phyloP scores from a whole-genome alignment of 2,329 filamentous ascomycete genomes.

The Xylariales sp. region DNA sequence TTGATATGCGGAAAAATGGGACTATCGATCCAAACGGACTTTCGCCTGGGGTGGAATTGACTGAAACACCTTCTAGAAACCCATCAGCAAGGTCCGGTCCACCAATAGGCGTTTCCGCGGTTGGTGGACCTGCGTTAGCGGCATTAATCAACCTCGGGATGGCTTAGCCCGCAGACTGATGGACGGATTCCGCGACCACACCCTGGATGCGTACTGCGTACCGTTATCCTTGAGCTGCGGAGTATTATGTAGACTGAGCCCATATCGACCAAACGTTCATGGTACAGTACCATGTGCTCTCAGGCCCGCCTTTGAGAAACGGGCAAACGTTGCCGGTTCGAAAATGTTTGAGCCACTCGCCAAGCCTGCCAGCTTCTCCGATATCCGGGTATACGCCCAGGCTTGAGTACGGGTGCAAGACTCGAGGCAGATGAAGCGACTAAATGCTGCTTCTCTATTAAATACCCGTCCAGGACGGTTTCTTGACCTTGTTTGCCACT shows the following conservation, averaged over 20 bases:
- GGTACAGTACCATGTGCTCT: too few species aligned
- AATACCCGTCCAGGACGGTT: background rate
- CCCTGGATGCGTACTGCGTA: too few species aligned
- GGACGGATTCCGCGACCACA: background rate
- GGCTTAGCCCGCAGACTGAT: background rate
- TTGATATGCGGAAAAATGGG: slow-evolving; percentile 10
- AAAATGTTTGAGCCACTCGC: too few species aligned
- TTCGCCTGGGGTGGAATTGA: background rate
- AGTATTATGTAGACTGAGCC: too few species aligned
- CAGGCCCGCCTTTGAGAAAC: too few species aligned
- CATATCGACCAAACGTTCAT: too few species aligned
- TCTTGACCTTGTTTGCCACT: background rate
- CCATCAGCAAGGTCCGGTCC: slow-evolving; percentile 1
- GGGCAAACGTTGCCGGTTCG: too few species aligned
- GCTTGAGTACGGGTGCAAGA: too few species aligned
- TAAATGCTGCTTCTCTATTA: background rate
- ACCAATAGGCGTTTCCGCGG: slow-evolving; percentile 7
- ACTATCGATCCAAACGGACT: background rate
- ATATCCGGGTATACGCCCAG: too few species aligned
- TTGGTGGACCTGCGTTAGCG: slow-evolving; percentile 9
- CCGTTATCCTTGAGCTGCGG: background rate
- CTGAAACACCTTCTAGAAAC: slow-evolving; percentile 9
- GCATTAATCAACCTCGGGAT: background rate
- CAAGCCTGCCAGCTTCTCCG: too few species aligned
- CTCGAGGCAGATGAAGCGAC: too few species aligned